Percentiles rank a stretch among this genome's conserved stretches.
phyloP scores from a whole-genome alignment of 1,139 yeast species.

The Saccharomyces hybrid region DNA sequence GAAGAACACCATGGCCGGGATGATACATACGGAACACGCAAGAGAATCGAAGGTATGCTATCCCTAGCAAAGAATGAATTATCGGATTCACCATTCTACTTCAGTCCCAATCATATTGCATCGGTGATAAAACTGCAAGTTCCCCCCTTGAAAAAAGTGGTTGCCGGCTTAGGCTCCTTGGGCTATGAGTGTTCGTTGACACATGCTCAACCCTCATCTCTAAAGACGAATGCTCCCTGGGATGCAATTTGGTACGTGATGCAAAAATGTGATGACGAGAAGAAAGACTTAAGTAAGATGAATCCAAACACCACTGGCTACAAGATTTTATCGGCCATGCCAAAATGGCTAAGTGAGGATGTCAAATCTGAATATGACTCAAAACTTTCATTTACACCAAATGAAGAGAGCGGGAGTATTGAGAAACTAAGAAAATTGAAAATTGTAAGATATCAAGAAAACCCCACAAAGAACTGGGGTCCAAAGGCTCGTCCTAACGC shows the following conservation, averaged over 20 bases:
- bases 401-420: conserved; percentile 48
- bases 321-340: conserved; percentile 42
- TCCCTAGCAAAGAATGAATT: conserved; percentile 73
- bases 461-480: conserved; percentile 94
- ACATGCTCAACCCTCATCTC: conserved; percentile 78
- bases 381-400: conserved; percentile 43
- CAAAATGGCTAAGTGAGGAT: conserved; percentile 28
- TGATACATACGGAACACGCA: conserved; percentile 62
- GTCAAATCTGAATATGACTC: conserved; percentile 15
- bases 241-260: conserved; percentile 64
- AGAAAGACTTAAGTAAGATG: conserved; percentile 37
- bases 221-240: conserved; percentile 90
- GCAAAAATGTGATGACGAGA: conserved; percentile 51
- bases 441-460: conserved; percentile 80
- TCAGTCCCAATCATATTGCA: conserved; percentile 70
- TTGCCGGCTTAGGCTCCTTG: conserved; percentile 77
- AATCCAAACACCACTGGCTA: conserved; percentile 45
- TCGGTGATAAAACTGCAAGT: conserved; percentile 75
- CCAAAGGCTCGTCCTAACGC: conserved; percentile 67
- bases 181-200: conserved; percentile 80
- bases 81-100: conserved; percentile 60
- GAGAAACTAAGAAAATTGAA: conserved; percentile 63
- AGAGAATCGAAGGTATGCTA: conserved; percentile 87
- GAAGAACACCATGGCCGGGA: conserved; percentile 38
- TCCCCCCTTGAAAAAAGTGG: conserved; percentile 65